These are phyloP conservation scores for Candida tammaniensis DNA, from an alignment of 805 yeast species.

Conservation along the genomic window DNA sequence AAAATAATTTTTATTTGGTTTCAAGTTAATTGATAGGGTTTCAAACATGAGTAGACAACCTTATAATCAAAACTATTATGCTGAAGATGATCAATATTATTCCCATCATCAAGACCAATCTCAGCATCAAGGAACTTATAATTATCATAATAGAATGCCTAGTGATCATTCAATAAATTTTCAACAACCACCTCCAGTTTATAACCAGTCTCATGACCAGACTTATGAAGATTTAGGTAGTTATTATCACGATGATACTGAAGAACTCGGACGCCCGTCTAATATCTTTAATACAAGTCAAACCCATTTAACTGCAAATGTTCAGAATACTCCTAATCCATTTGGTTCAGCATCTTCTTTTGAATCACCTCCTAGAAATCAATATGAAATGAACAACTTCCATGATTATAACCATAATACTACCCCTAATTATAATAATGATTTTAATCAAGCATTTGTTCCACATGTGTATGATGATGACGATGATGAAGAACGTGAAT, in stretches of 20 bases:
- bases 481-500: constrained; percentile 39
- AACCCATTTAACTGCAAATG: constrained; percentile 14
- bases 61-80: too few relatives aligned
- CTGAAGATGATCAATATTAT: too few relatives aligned
- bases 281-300: constrained; percentile 25
- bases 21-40: too few relatives aligned
- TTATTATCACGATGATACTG: constrained; percentile 18
- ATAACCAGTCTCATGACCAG: constrained; percentile 9
- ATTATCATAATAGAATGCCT: constrained; percentile 13
- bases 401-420: constrained; percentile 15
- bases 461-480: constrained; percentile 40
- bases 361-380: constrained; percentile 5
- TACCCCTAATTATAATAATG: constrained; percentile 9
- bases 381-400: constrained; percentile 22
- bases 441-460: constrained; percentile 39
- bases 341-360: constrained; percentile 11
- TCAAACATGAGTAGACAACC: too few relatives aligned
- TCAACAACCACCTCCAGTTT: constrained; percentile 27
- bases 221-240: constrained; percentile 12
- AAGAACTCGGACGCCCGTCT: constrained; percentile 21
- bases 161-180: constrained; percentile 23
- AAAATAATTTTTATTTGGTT: too few relatives aligned
- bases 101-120: too few relatives aligned
- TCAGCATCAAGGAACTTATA: constrained; percentile 19
- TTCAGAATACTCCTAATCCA: constrained; percentile 15